Conservation (phyloP, 257 asterid species). For the Gardenia jasminoides region DNA sequence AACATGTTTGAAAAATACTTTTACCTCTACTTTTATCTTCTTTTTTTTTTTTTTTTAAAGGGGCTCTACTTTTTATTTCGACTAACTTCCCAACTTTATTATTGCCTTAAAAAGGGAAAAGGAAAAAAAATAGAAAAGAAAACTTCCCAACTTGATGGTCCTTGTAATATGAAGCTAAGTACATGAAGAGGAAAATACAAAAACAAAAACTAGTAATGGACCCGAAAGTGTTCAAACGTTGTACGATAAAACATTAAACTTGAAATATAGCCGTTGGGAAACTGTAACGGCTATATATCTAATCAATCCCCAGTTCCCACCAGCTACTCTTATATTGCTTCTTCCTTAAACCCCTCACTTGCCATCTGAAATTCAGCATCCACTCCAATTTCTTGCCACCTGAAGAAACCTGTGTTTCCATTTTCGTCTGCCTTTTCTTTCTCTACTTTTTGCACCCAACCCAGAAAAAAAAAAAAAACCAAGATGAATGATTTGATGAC, state of each 20-base stretch:
- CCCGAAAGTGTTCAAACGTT: neutral
- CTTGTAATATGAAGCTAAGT: too few species aligned
- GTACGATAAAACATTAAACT: neutral
- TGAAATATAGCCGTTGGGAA: conserved; percentile 49
- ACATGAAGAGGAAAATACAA: too few species aligned
- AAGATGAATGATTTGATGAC: conserved; percentile 94
- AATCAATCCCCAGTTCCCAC: conserved; percentile 14
- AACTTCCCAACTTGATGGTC: too few species aligned
- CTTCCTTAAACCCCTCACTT: neutral
- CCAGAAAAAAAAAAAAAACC: neutral
- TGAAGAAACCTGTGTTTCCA: neutral
- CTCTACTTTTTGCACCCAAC: too few species aligned
- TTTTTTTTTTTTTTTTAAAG: too few species aligned
- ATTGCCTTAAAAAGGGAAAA: too few species aligned
- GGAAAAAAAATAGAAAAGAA: too few species aligned
- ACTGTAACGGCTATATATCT: conserved; percentile 46
- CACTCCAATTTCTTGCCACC: conserved; percentile 1
- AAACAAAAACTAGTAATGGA: too few species aligned
- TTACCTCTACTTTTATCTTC: too few species aligned
- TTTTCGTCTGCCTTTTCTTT: neutral
- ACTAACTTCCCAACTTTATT: too few species aligned
- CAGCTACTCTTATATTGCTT: conserved; percentile 26
- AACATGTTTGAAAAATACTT: neutral
- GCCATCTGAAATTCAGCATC: conserved; percentile 2
- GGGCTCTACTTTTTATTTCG: too few species aligned